phyloP scores from a whole-genome alignment of 2,329 filamentous ascomycete species.

The Clonostachys byssicola region DNA sequence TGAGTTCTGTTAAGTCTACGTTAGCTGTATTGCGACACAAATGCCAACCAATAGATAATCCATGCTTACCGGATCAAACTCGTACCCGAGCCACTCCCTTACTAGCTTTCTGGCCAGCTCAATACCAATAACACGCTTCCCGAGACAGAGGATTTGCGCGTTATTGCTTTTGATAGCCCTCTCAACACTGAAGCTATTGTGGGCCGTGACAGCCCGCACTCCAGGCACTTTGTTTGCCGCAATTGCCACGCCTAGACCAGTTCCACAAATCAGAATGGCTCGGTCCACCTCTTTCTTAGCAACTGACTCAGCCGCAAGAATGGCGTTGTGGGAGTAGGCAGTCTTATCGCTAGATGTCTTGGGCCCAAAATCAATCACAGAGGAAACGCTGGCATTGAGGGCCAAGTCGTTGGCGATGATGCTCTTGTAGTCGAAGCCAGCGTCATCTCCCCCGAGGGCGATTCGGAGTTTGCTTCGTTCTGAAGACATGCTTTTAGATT shows the following conservation, averaged over 20 bases:
- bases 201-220: conserved; percentile 79
- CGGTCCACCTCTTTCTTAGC: conserved; percentile 65
- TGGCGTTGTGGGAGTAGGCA: conserved; percentile 76
- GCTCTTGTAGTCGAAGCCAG: conserved; percentile 75
- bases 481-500: too few relatives aligned
- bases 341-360: conserved; percentile 65
- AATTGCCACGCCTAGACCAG: conserved; percentile 82
- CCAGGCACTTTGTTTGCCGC: conserved; percentile 85
- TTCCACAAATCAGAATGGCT: conserved; percentile 79
- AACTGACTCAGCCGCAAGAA: conserved; percentile 63
- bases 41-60: too few relatives aligned
- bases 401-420: conserved; percentile 71
- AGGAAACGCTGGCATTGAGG: conserved; percentile 59
- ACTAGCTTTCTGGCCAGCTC: conserved; percentile 75
- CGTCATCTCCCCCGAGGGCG: conserved; percentile 41
- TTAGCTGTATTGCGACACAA: too few relatives aligned
- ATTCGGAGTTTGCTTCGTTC: too few relatives aligned
- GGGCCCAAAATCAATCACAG: conserved; percentile 73
- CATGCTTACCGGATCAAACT: conserved; percentile 59
- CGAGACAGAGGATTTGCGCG: conserved; percentile 83
- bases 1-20: too few relatives aligned
- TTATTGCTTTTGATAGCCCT: conserved; percentile 78
- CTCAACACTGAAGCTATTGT: conserved; percentile 83
- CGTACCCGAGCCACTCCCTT: conserved; percentile 78
- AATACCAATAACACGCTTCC: conserved; percentile 76